Evolutionary conservation across 2,329 filamentous ascomycete species (phyloP), one percentile per base, ranked within the genome.

Genomic region (Penicillium fuscoglaucum): DNA sequence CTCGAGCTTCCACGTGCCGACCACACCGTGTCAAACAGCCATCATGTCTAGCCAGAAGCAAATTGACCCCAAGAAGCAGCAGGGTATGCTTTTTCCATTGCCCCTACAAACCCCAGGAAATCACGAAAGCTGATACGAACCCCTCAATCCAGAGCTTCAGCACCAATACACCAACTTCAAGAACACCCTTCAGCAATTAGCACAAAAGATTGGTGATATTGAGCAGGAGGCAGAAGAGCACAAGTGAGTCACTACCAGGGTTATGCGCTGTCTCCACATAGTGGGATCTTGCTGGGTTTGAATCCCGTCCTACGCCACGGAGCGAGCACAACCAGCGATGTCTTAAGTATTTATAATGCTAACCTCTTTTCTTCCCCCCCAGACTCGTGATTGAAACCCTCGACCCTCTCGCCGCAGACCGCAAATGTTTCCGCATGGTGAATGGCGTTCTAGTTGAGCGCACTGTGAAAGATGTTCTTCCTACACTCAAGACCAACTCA

Each of bases 371-470:
- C 50, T 29, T 43, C 26, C 62, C 45, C 39, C 24, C 43, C 41
- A 98, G 95, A 77, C 90, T 98, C 65, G 95, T 99, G 35, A 85
- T 98, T 52, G 93, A 98, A 73, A 98, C 93, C 4, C 80, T 99
- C 63, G 84, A 89, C 59, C 93, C 93, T 46, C 84, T 98, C 26
- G 83, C 90, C 1, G 84, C 83, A 63, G 90, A 96, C 66, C 90
- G 95, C 70, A 99, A 97, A 80, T 98, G 93, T 79, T 99, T 98
- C 79, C 93, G 95, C 68, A 91, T 99, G 85, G 96, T 99, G 76
- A 98, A 99, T 76, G 95, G 95, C 46, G 93, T 98, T 26, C 81
- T 99, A 58, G 91, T 96, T 54, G 95, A 99, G 80, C 85, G 93
- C 67, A 98, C 93, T 17, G 91, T 99, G 66, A 84, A 91, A 76